A percentile compares a stretch with the other conserved stretches of the same genome.
These are phyloP conservation scores for Musa balbisiana DNA, from an alignment of 202 grass and related monocot species.

Conservation along the genomic window DNA sequence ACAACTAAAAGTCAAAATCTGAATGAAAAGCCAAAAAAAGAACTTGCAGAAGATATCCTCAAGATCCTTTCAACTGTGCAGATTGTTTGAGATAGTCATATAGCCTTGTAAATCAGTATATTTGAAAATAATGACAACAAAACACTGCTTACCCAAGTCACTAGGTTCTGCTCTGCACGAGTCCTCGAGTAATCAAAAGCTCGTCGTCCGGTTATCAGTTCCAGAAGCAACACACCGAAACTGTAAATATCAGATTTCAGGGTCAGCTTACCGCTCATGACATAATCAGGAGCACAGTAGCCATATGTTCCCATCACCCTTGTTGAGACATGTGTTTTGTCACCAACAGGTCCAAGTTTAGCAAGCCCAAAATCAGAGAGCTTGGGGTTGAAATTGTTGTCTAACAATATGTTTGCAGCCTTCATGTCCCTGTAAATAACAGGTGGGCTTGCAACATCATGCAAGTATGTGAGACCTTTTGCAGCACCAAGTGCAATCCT, in stretches of 20 bases:
- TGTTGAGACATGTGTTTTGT: slow-evolving; percentile 21
- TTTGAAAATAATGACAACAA: background rate
- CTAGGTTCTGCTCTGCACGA: slow-evolving; percentile 8
- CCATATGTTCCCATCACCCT: slow-evolving; percentile 23
- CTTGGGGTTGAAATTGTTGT: slow-evolving; percentile 16
- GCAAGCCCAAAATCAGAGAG: slow-evolving; percentile 24
- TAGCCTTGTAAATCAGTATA: background rate
- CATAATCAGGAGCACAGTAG: slow-evolving; percentile 19
- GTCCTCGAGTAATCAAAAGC: slow-evolving; percentile 9
- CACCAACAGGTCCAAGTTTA: slow-evolving; percentile 21
- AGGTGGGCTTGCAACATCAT: slow-evolving; percentile 17
- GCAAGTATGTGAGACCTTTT: slow-evolving; percentile 19
- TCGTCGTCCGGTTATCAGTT: slow-evolving; percentile 7
- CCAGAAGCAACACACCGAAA: slow-evolving; percentile 18
- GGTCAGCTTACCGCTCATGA: slow-evolving; percentile 13
- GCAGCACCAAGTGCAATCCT: slow-evolving; percentile 20
- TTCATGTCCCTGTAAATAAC: slow-evolving; percentile 23
- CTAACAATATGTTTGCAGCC: slow-evolving; percentile 13
- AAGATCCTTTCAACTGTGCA: too few species aligned
- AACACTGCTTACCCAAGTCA: slow-evolving; percentile 2
- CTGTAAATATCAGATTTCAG: slow-evolving; percentile 16
- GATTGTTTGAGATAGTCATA: too few species aligned
- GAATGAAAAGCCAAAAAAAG: background rate
- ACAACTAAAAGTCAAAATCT: background rate
- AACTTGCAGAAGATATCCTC: background rate